Base-by-base conservation (phyloP, 2,329 filamentous ascomycete genomes). In the Epichloe typhina region DNA sequence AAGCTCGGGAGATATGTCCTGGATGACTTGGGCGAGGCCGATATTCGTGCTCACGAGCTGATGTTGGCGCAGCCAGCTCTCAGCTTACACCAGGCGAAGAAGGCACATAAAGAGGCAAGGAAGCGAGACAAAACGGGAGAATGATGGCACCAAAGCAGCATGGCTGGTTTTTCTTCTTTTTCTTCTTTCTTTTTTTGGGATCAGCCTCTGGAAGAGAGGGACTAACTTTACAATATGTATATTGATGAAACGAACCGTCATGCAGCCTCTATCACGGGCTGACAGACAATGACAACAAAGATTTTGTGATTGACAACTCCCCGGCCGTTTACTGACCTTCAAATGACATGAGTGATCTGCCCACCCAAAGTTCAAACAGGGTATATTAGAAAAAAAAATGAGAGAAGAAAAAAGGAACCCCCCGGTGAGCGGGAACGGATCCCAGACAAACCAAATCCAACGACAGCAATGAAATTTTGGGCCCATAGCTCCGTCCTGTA, bases 1-100 rank as follows among this genome's bases (percentile, higher is more conserved):
- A 70, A 79, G 33, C 62, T 97, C 51, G 91, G 90, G 0, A 74
- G 70, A 40, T 93, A 94, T 61, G 69, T 88, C 19, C 72, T 98
- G 35, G 93, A 98, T 62, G 79, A 88, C 50, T 72, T 97, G 12
- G 75, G 75, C 19, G 75, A 77, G 39, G 77, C 79, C 49, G 72
- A 75, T 11, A 64, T 88, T 17, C 60, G 57, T n/a, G 59, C 58
- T 47, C 76, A 79, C 53, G 72, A 69, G 60, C 68, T 69, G 52
- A 67, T 68, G 53, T 61, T 70, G 23, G 69, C 70, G 17, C 74
- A 77, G 17, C 69, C 73, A 23, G 64, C 64, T 15, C 60, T 79
- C 50, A 88, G 84, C 63, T 62, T 86, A 59, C 84, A 74, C 57
- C 84, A 87, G 67, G 84, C 84, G 7, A 75, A 75, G 59, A 88